phyloP scores from a whole-genome alignment of 116 monocot species.

The Iris pallida region DNA sequence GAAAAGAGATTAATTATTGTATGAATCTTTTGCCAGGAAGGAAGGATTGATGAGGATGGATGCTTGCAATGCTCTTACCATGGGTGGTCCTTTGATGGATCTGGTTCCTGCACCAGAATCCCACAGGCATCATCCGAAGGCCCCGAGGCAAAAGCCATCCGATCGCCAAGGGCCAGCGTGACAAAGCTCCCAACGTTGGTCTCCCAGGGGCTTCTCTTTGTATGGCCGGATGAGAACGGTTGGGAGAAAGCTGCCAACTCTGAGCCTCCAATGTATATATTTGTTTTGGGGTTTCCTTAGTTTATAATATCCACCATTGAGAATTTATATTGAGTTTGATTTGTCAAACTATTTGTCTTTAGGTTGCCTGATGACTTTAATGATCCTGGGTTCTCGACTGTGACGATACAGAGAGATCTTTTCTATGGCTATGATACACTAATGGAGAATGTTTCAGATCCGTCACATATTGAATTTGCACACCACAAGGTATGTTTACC shows the following conservation, averaged over 20 bases:
- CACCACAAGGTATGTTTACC: slow-evolving; percentile 78
- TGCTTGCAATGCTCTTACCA: slow-evolving; percentile 99
- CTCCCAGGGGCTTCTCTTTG: slow-evolving; percentile 90
- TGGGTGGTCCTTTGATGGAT: slow-evolving; percentile 91
- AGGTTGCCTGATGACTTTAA: slow-evolving; percentile 91
- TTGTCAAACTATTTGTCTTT: slow-evolving; percentile 2
- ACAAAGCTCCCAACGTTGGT: slow-evolving; percentile 72
- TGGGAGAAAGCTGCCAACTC: slow-evolving; percentile 77
- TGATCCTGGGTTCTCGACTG: slow-evolving; percentile 73
- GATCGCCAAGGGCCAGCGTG: slow-evolving; percentile 59
- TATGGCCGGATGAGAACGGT: slow-evolving; percentile 97
- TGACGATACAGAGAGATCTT: slow-evolving; percentile 91
- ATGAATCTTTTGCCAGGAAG: slow-evolving; percentile 50
- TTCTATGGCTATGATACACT: slow-evolving; percentile 97
- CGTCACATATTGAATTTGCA: slow-evolving; percentile 97
- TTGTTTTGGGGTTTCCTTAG: background rate
- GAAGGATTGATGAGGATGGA: slow-evolving; percentile 92
- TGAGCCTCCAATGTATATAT: slow-evolving; percentile 61
- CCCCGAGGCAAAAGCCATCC: slow-evolving; percentile 61
- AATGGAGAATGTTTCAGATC: slow-evolving; percentile 98
- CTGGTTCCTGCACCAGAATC: slow-evolving; percentile 66
- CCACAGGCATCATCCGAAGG: slow-evolving; percentile 82
- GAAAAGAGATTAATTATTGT: too few species aligned
- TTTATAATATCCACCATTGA: background rate
- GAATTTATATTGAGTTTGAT: background rate